phyloP scores from a whole-genome alignment of 768 basidiomycete genomes.

The Tylopilus plumbeoviolaceoides region DNA sequence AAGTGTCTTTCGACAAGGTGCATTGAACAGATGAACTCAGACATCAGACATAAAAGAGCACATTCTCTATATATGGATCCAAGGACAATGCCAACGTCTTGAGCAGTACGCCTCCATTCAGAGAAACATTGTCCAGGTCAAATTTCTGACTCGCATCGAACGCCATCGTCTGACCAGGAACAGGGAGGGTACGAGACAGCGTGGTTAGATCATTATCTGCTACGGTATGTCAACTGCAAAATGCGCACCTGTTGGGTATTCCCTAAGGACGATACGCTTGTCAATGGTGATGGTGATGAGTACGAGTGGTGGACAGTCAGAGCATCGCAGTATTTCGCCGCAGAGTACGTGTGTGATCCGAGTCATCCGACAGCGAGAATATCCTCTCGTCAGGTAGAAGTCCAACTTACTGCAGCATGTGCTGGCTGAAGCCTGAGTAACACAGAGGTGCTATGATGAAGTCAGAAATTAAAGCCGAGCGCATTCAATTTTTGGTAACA shows the following conservation, averaged over 20 bases:
- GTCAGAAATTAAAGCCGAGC: no score
- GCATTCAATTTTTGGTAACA: no score
- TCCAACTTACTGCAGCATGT: no score
- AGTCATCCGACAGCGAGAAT: no score
- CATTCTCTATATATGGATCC: no score
- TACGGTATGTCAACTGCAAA: no score
- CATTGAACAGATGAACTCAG: no score
- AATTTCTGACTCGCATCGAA: constrained; percentile 45
- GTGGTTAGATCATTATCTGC: no score
- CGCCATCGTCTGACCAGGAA: constrained; percentile 41
- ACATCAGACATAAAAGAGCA: no score
- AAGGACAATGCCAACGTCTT: constrained; percentile 39
- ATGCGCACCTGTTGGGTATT: constrained; percentile 18
- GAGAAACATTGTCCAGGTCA: constrained; percentile 42
- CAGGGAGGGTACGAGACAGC: not conserved
- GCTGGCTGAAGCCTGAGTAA: not conserved
- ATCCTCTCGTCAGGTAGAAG: not conserved
- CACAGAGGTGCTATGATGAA: no score
- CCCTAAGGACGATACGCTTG: constrained; percentile 34
- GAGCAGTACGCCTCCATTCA: constrained; percentile 46
- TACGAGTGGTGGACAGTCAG: no score
- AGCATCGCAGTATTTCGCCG: not conserved
- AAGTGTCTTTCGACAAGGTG: no score
- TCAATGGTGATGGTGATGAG: constrained; percentile 23
- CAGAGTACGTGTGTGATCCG: not conserved